Evolutionary conservation across 257 asterid genomes (phyloP).

Genomic region (Ligustrum vulgare): DNA sequence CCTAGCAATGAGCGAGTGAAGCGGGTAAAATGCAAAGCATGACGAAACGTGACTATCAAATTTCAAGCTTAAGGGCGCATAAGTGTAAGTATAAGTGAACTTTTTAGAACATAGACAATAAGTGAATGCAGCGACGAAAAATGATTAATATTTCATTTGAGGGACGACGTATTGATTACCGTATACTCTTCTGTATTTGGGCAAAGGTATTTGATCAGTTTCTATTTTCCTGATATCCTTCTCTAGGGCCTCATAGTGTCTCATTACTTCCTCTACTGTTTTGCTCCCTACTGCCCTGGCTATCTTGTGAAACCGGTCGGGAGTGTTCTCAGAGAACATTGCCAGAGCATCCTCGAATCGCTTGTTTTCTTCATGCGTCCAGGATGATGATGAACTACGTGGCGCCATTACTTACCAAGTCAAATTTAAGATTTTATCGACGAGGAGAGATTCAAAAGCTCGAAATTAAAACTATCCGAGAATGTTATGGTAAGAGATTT

Average conservation of each 20-base stretch:
- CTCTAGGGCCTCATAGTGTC: background rate
- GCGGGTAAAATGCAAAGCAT: too few relatives aligned
- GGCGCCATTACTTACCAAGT: background rate
- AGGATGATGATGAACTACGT: background rate
- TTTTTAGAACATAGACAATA: too few relatives aligned
- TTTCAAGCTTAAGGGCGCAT: too few relatives aligned
- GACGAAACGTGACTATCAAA: too few relatives aligned
- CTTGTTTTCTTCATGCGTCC: background rate
- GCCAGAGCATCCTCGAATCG: slow-evolving; percentile 3
- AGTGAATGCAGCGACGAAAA: background rate
- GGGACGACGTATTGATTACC: background rate
- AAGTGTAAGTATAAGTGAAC: too few relatives aligned
- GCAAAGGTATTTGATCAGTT: background rate
- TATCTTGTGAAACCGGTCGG: background rate
- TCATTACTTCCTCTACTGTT: background rate
- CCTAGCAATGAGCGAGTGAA: too few relatives aligned
- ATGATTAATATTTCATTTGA: background rate
- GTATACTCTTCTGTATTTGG: background rate
- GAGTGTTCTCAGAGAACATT: background rate
- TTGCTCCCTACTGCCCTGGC: background rate
- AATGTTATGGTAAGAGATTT: background rate
- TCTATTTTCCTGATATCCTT: slow-evolving; percentile 2
- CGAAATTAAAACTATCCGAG: background rate
- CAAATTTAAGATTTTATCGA: background rate
- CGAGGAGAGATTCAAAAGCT: background rate